Evolutionary conservation across 2,329 filamentous ascomycete genomes (phyloP).

Genomic region (Aspergillus chevalieri): DNA sequence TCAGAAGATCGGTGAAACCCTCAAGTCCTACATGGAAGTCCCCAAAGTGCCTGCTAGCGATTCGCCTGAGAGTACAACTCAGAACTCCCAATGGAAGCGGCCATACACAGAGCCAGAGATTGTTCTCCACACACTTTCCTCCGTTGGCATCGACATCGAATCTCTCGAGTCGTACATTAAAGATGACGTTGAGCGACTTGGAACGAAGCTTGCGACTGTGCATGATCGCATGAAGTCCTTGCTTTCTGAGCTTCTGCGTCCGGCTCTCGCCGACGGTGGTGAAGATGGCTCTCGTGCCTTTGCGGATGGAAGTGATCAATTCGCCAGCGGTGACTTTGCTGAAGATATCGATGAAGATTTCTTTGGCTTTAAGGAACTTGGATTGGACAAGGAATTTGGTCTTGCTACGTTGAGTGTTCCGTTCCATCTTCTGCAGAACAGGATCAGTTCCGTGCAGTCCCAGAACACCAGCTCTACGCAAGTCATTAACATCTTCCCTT

Average conservation of each 20-base stretch:
- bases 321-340: constrained; percentile 92
- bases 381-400: constrained; percentile 84
- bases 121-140: constrained; percentile 75
- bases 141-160: constrained; percentile 77
- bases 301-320: constrained; percentile 94
- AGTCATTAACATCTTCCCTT: constrained; percentile 55
- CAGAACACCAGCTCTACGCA: constrained; percentile 52
- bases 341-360: constrained; percentile 98
- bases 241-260: constrained; percentile 85
- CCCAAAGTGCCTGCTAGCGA: constrained; percentile 61
- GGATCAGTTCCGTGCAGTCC: constrained; percentile 78
- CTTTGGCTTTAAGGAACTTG: constrained; percentile 95
- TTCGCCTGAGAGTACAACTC: constrained; percentile 35
- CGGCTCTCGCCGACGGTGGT: constrained; percentile 73
- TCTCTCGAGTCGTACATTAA: constrained; percentile 78
- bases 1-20: constrained; percentile 69
- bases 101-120: constrained; percentile 80
- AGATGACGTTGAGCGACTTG: constrained; percentile 85
- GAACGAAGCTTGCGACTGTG: constrained; percentile 70
- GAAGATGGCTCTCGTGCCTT: constrained; percentile 85
- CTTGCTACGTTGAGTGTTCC: constrained; percentile 84
- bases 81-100: constrained; percentile 49
- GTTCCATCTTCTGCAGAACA: constrained; percentile 84
- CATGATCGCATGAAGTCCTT: constrained; percentile 94
- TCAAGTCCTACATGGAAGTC: constrained; percentile 76